Base-by-base conservation (phyloP, 176 grass and related monocot genomes). In the Eleusine indica region DNA sequence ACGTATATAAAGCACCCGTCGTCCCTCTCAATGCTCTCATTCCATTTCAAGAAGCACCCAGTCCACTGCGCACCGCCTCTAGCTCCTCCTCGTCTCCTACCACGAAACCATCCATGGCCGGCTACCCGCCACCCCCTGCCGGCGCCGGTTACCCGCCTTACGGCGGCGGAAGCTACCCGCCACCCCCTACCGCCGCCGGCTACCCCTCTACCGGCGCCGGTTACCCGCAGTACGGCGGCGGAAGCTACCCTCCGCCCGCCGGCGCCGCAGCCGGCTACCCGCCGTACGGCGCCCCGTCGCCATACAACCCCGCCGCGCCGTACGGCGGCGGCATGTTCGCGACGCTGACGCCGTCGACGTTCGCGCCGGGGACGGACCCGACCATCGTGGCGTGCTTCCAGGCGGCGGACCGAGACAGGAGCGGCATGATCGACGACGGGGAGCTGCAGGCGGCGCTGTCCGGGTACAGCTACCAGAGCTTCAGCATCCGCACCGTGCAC, bases 381-480 rank as follows among this genome's bases (percentile, higher is more conserved):
- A 10, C 30, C 68, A 80, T 98, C 13, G 91, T 95, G 37, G 96
- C 96, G 7, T 98, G 91, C 93, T 98, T 98, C 87, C 87, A 92
- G 82, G 91, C 96, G 6, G 93, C 93, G 4, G 96, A 98, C 78
- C 81, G 91, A 58, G 96, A 98, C 74, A 87, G 93, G 4, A 98
- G 96, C 78, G 93, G 96, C 15, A 82, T 85, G 67, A 98, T 98
- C 83, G 93, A 98, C 73, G 96, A 98, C 80, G 94, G 87, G 91
- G 96, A 98, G 80, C 91, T 98, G 38, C 96, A 98, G 84, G 80
- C 94, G 58, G 96, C 89, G 71, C 77, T 98, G 49, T 98, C 96
- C 3, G 82, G 88, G 1, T 95, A 88, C 85, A 98, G 44, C 44
- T 47, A 78, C 80, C 83, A 98, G 91, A 87, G 73, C 83, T 98